Percentiles rank a stretch among this genome's conserved stretches.
phyloP scores from a whole-genome alignment of 164 flowering plant genomes.

The Chimonanthus salicifolius region DNA sequence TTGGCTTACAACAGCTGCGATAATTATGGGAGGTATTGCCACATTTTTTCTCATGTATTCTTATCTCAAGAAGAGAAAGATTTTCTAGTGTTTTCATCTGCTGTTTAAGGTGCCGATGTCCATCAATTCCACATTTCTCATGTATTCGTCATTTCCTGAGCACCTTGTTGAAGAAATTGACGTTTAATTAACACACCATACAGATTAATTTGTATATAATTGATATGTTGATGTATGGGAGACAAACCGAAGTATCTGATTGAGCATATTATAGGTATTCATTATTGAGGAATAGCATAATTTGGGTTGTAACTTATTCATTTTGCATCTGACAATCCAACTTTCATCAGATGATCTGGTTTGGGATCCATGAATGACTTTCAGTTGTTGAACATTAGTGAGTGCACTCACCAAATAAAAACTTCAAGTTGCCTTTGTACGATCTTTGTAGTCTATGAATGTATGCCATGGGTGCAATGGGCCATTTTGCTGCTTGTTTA shows the following conservation, averaged over 20 bases:
- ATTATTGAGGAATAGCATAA: not conserved
- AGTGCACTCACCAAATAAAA: not conserved
- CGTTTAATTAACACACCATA: no score
- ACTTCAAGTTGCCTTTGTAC: not conserved
- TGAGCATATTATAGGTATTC: not conserved
- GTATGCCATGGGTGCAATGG: not conserved
- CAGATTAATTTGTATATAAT: not conserved
- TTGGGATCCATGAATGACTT: not conserved
- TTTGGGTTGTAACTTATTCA: not conserved
- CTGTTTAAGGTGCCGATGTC: not conserved
- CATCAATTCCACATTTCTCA: not conserved
- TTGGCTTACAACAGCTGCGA: conserved; percentile 88
- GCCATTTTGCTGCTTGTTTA: no score
- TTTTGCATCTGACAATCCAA: no score
- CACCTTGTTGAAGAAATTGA: no score
- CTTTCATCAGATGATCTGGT: no score
- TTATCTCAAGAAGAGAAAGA: conserved; percentile 68
- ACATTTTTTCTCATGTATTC: conserved; percentile 74
- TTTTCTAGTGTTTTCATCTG: conserved; percentile 30
- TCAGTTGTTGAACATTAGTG: not conserved
- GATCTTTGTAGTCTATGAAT: not conserved
- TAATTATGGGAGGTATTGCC: conserved; percentile 64
- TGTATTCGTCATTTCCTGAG: not conserved
- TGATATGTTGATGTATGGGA: not conserved
- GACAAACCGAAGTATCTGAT: not conserved